Evolutionary conservation across 106 monocot species (phyloP).

Genomic region (Acorus calamus): DNA sequence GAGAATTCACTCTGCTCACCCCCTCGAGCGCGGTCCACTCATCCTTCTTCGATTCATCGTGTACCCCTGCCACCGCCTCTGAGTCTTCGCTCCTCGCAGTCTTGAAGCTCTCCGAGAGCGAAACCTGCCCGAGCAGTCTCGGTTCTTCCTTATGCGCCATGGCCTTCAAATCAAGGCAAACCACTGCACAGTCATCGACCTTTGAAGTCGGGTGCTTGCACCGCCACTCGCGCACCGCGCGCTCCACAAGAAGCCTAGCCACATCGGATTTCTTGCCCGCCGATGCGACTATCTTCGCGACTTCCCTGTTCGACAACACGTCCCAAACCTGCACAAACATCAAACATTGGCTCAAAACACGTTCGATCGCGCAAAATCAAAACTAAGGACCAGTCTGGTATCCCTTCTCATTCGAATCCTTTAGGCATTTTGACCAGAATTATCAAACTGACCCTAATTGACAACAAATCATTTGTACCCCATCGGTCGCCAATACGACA

Average conservation of each 20-base stretch:
- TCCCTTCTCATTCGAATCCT: too few species aligned
- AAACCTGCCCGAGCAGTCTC: not conserved
- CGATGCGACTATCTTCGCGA: conserved; percentile 40
- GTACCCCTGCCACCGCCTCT: conserved; percentile 1
- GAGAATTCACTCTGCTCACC: conserved; percentile 41
- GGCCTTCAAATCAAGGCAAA: conserved; percentile 46
- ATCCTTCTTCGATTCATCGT: not conserved
- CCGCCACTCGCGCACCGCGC: conserved; percentile 48
- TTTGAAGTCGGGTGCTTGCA: conserved; percentile 41
- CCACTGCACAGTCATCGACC: conserved; percentile 57
- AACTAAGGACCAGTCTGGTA: too few species aligned
- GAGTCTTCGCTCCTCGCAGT: conserved; percentile 16
- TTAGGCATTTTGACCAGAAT: too few species aligned
- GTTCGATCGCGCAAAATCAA: too few species aligned
- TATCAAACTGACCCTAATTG: too few species aligned
- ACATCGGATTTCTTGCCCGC: conserved; percentile 30
- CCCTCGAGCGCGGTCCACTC: conserved; percentile 58
- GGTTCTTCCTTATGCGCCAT: too few species aligned
- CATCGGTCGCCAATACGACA: conserved; percentile 47
- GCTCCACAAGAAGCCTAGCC: conserved; percentile 33
- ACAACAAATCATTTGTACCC: conserved; percentile 16
- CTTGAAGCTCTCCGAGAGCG: conserved; percentile 33
- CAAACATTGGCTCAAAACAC: not conserved
- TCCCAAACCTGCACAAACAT: conserved; percentile 48
- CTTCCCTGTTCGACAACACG: conserved; percentile 55